Evolutionary conservation across 345 rosid genomes (phyloP), one percentile per base, ranked within the genome.

Genomic region (Zanthoxylum bungeanum): DNA sequence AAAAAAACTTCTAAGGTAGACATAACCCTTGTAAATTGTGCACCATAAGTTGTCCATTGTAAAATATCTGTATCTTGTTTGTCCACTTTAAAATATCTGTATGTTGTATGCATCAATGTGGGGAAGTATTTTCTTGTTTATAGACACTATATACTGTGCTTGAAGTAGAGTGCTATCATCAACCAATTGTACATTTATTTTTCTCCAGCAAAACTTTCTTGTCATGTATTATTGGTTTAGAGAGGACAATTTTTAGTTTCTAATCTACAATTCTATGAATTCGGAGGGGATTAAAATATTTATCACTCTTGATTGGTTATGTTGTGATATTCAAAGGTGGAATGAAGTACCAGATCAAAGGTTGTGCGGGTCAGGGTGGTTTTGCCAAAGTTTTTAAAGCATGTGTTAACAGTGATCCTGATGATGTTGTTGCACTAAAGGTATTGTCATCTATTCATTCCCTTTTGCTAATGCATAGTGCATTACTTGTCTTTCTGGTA

Each of bases 381-480:
- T 95, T 95, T 88, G 97, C 93, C 74, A 84, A 82, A 85, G 96
- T 92, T 58, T 95, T 84, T 82, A 95, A 87, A 83, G 98, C 98
- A 47, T 75, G 31, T 66, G 75, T 84, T 63, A 83, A 88, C 72
- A 68, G 82, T 77, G 84, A 86, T 77, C 90, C 96, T 63, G 97
- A 92, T 76, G 97, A 90, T 51, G 77, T 85, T 40, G 92, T 92
- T 72, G 99, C 97, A 64, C 69, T 95, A 39, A 92, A 95, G 97
- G 97, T 91, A 66, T 37, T 50, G 14, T 55, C 66, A 22, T 64
- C 69, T 31, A 71, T 31, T 16, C 22, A 16, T 44, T 36, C 36
- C 69, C 44, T 22, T 4, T 34, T 12, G 22, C 16, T 30, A 33
- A 33, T 61, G 76, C 71, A 47, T 40, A 31, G 28, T 7, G 19